Base-by-base conservation (phyloP, 2,329 filamentous ascomycete species). In the Coniochaeta hoffmannii region DNA sequence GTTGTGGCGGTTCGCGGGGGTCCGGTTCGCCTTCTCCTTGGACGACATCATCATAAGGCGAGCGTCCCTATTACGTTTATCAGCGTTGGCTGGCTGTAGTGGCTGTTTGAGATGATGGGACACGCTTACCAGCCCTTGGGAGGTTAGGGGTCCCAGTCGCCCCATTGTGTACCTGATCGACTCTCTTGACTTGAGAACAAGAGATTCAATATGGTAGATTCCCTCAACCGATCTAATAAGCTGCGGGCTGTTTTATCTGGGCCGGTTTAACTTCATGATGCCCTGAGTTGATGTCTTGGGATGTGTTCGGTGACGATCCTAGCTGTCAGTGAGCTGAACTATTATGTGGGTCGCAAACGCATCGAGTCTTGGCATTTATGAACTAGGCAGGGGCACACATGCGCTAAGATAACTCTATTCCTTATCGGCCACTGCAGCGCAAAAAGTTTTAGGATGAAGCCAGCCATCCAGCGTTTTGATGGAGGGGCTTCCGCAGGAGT, bases 41-140 rank as follows among this genome's bases (percentile, higher is more conserved):
- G 5, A 81, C 74, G 12, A 80, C 76, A 60, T 81, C 79, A 63
- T 84, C 81, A 59, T 82, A 84, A 11, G 81, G 81, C 19, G 81
- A 84, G 24, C 81, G 76, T 57, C 81, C 81, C 81, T 83, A 34
- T 32, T 26, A n/a, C 15, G 41, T 24, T 8, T 30, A 17, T 53
- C 10, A 22, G 19, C 55, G 56, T 38, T n/a, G n/a, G n/a, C 19
- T 11, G 36, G 17, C 61, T 53, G 32, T 52, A 35, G 12, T 14
- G 22, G 22, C 24, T 46, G 9, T 11, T 24, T 6, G 19, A n/a
- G 5, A 2, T 4, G 4, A 32, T 1, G n/a, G 32, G 49, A 22
- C 17, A 17, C 11, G n/a, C 49, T 32, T 34, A 51, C 49, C 49
- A 51, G 49, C 30, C 49, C 49, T 32, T 51, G 49, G 19, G 49